Conservation (phyloP, 371 early-diverging fungal genomes). For the Zychaea mexicana region DNA sequence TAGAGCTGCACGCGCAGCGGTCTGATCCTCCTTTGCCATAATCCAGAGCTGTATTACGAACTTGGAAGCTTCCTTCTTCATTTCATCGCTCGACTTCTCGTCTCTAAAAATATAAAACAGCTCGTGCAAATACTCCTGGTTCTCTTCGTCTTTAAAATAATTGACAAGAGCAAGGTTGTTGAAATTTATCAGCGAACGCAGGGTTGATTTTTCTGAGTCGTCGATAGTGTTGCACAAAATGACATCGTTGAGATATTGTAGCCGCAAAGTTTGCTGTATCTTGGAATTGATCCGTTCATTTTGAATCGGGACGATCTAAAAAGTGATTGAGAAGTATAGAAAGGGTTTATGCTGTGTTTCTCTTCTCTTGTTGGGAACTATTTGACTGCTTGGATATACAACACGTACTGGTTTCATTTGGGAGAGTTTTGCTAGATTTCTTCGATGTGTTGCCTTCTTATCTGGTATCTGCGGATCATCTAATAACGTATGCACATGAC, state of each 20-base stretch:
- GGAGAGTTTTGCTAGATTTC: constrained; percentile 58
- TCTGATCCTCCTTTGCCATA: constrained; percentile 71
- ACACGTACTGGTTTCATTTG: not conserved
- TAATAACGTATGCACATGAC: constrained; percentile 19
- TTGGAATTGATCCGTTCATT: constrained; percentile 66
- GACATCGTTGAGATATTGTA: constrained; percentile 83
- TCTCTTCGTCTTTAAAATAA: constrained; percentile 69
- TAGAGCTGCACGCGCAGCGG: constrained; percentile 55
- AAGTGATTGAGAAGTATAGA: no score
- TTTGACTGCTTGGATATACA: no score
- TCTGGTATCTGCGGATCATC: constrained; percentile 77
- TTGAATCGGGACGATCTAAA: constrained; percentile 72
- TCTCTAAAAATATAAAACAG: constrained; percentile 68
- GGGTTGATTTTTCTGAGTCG: constrained; percentile 67
- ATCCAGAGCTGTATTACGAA: constrained; percentile 79
- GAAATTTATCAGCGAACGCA: constrained; percentile 75
- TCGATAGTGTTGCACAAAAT: constrained; percentile 74
- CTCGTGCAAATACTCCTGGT: constrained; percentile 62
- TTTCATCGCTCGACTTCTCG: constrained; percentile 36
- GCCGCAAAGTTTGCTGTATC: constrained; percentile 81
- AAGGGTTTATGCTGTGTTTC: no score
- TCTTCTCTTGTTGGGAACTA: constrained; percentile 64
- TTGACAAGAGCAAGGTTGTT: constrained; percentile 81
- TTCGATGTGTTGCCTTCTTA: constrained; percentile 70
- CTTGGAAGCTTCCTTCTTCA: constrained; percentile 68